Evolutionary conservation across 1,139 yeast genomes (phyloP).

Genomic region (Yamadazyma atmosphaerica): DNA sequence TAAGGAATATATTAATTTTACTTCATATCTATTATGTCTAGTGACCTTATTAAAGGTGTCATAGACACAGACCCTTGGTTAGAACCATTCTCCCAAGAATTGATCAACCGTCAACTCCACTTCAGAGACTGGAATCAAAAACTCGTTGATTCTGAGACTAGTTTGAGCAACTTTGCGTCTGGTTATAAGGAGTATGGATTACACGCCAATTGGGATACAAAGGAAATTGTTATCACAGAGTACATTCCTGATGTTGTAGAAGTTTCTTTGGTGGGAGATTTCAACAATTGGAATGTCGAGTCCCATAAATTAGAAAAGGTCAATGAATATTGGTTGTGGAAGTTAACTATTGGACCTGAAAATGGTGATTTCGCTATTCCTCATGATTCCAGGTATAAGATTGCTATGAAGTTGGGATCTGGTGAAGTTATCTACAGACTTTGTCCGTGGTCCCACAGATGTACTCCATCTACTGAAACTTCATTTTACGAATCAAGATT

Average conservation of each 20-base stretch:
- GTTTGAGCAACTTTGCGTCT: conserved; percentile 50
- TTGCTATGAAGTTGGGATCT: conserved; percentile 61
- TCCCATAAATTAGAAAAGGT: conserved; percentile 57
- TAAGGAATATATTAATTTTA: too few relatives aligned
- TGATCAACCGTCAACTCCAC: conserved; percentile 41
- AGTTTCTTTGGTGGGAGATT: conserved; percentile 85
- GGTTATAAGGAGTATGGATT: conserved; percentile 76
- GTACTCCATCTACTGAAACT: conserved; percentile 60
- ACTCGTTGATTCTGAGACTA: conserved; percentile 47
- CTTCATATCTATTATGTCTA: too few relatives aligned
- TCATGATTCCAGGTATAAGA: conserved; percentile 79
- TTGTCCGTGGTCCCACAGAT: conserved; percentile 88
- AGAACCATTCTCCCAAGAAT: conserved; percentile 68
- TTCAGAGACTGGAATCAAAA: conserved; percentile 52
- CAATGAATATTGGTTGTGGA: conserved; percentile 69
- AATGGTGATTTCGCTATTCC: conserved; percentile 66
- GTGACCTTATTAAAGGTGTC: conserved; percentile 50
- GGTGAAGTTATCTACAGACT: conserved; percentile 77
- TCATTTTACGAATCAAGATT: conserved; percentile 77
- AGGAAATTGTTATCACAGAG: conserved; percentile 64
- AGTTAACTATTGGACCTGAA: conserved; percentile 53
- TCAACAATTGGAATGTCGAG: conserved; percentile 74
- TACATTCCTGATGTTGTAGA: conserved; percentile 85
- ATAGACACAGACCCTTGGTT: conserved; percentile 84
- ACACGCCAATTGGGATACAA: conserved; percentile 54